Conservation (phyloP, 805 yeast genomes). For the Starmera caribaea region DNA sequence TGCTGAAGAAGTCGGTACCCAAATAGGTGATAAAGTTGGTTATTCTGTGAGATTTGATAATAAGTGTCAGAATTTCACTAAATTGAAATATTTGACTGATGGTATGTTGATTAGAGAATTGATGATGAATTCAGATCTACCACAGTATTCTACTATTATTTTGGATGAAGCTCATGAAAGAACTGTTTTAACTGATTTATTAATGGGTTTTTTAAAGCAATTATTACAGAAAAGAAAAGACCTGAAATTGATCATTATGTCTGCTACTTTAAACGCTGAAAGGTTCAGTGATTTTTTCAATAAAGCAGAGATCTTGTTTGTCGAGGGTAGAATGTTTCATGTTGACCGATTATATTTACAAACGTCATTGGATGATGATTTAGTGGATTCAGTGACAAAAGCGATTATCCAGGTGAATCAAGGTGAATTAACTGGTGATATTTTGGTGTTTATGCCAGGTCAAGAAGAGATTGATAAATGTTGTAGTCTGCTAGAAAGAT, state of each 20-base stretch:
- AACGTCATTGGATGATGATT: slow-evolving; percentile 57
- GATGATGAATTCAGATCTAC: slow-evolving; percentile 60
- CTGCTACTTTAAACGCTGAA: slow-evolving; percentile 93
- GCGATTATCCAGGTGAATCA: slow-evolving; percentile 71
- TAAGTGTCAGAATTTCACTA: slow-evolving; percentile 46
- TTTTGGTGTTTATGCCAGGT: slow-evolving; percentile 89
- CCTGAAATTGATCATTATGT: slow-evolving; percentile 77
- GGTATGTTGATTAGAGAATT: slow-evolving; percentile 94
- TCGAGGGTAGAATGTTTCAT: slow-evolving; percentile 84
- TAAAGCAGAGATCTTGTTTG: slow-evolving; percentile 72
- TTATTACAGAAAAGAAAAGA: slow-evolving; percentile 43
- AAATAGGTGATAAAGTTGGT: slow-evolving; percentile 76
- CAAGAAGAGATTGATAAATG: slow-evolving; percentile 95
- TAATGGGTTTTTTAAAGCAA: slow-evolving; percentile 79
- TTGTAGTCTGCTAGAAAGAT: slow-evolving; percentile 45
- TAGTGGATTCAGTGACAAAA: slow-evolving; percentile 70
- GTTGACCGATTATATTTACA: slow-evolving; percentile 65
- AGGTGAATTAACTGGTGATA: slow-evolving; percentile 73
- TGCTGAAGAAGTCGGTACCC: slow-evolving; percentile 75
- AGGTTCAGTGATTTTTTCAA: slow-evolving; percentile 71
- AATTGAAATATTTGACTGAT: slow-evolving; percentile 82
- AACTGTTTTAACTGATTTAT: slow-evolving; percentile 81
- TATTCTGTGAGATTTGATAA: slow-evolving; percentile 90
- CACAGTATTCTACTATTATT: slow-evolving; percentile 63
- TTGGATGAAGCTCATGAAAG: slow-evolving; percentile 98